Evolutionary conservation across 495 filamentous ascomycete genomes (phyloP).

Genomic region (Aspergillus saccharolyticus): DNA sequence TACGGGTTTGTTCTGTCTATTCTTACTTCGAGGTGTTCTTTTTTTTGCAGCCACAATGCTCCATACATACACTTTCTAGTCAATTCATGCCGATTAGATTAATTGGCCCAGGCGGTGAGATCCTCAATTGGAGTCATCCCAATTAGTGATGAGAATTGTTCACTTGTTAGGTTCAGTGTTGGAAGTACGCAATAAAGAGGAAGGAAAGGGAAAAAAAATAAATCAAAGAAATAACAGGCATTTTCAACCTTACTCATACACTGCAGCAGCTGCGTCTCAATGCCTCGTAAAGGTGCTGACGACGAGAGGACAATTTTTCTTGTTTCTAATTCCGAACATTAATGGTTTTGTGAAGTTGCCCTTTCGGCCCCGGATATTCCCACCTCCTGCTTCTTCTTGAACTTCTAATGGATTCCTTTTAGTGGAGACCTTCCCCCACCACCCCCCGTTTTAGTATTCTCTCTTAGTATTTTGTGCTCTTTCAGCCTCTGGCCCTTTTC

Average conservation of each 20-base stretch:
- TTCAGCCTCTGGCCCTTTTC: background rate
- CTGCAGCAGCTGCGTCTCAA: background rate
- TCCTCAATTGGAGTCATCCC: background rate
- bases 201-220: background rate
- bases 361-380: background rate
- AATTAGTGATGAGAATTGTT: background rate
- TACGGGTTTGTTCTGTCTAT: background rate
- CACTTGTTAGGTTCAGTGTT: conserved; percentile 5
- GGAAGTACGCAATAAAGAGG: background rate
- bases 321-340: background rate
- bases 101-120: background rate
- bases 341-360: background rate
- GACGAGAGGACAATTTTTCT: background rate
- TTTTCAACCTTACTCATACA: background rate
- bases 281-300: background rate
- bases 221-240: background rate
- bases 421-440: background rate
- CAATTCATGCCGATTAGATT: background rate
- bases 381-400: conserved; percentile 2
- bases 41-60: background rate
- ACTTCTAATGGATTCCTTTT: background rate
- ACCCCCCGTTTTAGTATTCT: background rate
- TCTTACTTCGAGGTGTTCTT: background rate
- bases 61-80: background rate
- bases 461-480: background rate